A percentile compares a stretch with the other conserved stretches of the same genome.
phyloP scores from a whole-genome alignment of 148 eudicot species.

The Euryodendron excelsum region DNA sequence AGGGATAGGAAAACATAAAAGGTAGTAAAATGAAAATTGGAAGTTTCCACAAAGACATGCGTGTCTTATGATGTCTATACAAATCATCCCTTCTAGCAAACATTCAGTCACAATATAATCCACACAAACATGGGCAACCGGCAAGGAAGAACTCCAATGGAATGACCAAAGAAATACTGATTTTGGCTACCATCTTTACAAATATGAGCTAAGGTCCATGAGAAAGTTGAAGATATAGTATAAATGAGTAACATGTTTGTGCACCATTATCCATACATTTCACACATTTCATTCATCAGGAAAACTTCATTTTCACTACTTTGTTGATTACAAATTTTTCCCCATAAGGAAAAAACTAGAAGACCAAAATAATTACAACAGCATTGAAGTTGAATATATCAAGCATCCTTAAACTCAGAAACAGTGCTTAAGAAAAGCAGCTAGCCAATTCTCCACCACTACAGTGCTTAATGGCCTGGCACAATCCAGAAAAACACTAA shows the following conservation, averaged over 20 bases:
- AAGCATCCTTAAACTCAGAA: not conserved
- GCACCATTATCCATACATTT: not conserved
- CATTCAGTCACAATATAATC: not conserved
- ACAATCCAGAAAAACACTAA: too few species aligned
- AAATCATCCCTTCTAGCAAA: too few species aligned
- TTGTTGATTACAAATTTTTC: not conserved
- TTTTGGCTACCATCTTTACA: too few species aligned
- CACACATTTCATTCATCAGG: not conserved
- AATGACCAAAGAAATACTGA: not conserved
- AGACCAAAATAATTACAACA: not conserved
- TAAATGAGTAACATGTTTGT: not conserved
- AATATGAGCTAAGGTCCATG: not conserved
- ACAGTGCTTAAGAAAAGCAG: not conserved
- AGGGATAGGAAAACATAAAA: not conserved
- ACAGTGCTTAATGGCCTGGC: too few species aligned
- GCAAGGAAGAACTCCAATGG: not conserved
- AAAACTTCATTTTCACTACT: not conserved
- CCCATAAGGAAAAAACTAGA: too few species aligned
- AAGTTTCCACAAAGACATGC: too few species aligned
- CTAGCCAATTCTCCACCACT: not conserved
- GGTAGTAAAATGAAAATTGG: not conserved
- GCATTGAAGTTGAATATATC: not conserved
- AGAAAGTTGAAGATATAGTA: not conserved
- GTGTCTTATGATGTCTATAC: too few species aligned
- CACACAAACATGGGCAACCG: slow-evolving; percentile 4